Evolutionary conservation across 139 green algal genomes (phyloP).

Genomic region (Auxenochlorella pyrenoidosa): DNA sequence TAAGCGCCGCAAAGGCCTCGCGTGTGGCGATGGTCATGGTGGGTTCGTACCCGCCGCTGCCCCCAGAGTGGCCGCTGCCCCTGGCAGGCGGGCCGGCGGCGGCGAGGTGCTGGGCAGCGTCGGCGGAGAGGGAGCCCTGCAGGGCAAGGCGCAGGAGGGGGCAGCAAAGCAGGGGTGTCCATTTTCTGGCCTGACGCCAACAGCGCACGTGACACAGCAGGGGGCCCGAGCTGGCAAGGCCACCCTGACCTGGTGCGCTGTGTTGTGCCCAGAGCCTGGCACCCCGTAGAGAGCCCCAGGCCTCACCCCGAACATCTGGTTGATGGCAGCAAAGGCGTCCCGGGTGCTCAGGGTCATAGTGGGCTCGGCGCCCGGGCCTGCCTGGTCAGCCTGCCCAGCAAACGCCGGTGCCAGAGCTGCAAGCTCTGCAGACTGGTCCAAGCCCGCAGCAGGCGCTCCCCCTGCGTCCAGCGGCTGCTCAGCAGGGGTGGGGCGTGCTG

Average conservation of each 20-base stretch:
- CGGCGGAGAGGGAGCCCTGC: background rate
- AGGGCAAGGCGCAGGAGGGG: background rate
- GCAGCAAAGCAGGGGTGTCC: background rate
- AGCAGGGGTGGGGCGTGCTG: constrained; percentile 27
- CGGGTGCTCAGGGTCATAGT: constrained; percentile 69
- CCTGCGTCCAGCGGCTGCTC: background rate
- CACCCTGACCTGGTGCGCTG: too few relatives aligned
- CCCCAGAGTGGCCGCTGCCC: background rate
- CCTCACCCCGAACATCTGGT: constrained; percentile 64
- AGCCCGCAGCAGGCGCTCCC: background rate
- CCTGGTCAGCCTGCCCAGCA: background rate
- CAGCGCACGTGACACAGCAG: background rate
- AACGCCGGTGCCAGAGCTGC: background rate
- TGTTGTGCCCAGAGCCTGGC: too few relatives aligned
- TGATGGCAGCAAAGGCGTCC: constrained; percentile 71
- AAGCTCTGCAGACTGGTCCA: background rate
- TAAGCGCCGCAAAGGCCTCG: constrained; percentile 69
- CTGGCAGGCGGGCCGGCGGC: background rate
- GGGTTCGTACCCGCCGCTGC: constrained; percentile 12
- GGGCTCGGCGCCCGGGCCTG: background rate
- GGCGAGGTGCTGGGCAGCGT: background rate
- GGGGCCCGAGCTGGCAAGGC: too few relatives aligned
- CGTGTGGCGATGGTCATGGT: constrained; percentile 71
- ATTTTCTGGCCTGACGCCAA: too few relatives aligned
- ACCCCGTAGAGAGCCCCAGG: too few relatives aligned